Conservation (phyloP, 805 yeast genomes). For the Lachancea sp. region DNA sequence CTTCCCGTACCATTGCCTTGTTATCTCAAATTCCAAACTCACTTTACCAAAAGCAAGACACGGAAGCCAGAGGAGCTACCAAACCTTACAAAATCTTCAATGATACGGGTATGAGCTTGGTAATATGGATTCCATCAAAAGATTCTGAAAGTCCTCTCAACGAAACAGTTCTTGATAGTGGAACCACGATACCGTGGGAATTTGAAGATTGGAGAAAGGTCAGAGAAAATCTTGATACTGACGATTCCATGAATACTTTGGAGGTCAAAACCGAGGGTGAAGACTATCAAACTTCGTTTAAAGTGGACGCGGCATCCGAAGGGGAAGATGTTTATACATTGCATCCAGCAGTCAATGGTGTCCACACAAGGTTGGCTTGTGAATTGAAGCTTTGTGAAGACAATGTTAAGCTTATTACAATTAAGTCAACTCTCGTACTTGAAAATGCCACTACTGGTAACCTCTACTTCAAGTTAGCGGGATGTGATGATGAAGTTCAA, state of each 20-base stretch:
- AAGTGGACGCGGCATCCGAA: slow-evolving; percentile 66
- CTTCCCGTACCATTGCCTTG: slow-evolving; percentile 75
- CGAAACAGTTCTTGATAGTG: slow-evolving; percentile 38
- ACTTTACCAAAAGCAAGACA: slow-evolving; percentile 45
- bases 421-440: slow-evolving; percentile 69
- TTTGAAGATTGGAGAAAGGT: slow-evolving; percentile 90
- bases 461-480: slow-evolving; percentile 38
- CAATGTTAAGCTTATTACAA: slow-evolving; percentile 68
- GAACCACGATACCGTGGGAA: slow-evolving; percentile 66
- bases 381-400: slow-evolving; percentile 65
- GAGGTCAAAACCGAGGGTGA: slow-evolving; percentile 58
- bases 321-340: slow-evolving; percentile 75
- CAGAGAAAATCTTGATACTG: slow-evolving; percentile 71
- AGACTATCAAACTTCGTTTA: slow-evolving; percentile 45
- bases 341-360: slow-evolving; percentile 51
- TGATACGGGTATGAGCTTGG: slow-evolving; percentile 78
- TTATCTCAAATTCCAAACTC: slow-evolving; percentile 60
- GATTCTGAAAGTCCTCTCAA: slow-evolving; percentile 23
- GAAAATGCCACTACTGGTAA: slow-evolving; percentile 61
- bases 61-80: slow-evolving; percentile 67
- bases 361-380: slow-evolving; percentile 70
- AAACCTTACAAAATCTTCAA: slow-evolving; percentile 77
- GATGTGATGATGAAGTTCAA: slow-evolving; percentile 33
- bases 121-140: slow-evolving; percentile 66
- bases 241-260: slow-evolving; percentile 52